Evolutionary conservation across 495 filamentous ascomycete genomes (phyloP), one percentile per base, ranked within the genome.

Genomic region (Penicillium malachiteum): DNA sequence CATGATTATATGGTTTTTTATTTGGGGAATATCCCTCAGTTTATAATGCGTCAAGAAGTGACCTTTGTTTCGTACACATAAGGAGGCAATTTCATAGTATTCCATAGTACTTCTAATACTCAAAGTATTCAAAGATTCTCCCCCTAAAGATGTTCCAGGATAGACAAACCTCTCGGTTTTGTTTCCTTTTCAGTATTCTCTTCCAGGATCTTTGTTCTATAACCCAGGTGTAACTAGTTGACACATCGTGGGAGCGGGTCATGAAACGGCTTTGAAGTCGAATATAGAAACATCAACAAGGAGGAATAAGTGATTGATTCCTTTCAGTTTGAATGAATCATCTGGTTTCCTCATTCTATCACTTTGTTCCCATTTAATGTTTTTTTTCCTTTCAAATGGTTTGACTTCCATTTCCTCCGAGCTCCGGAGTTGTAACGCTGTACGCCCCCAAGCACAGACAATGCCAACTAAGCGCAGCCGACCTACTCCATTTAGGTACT

Each of bases 381-480:
- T 33, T 50, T 39, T 50, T 34, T 13, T 37, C 17, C 18, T 41
- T 14, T 37, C 21, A 26, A 26, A 26, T 26, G 21, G 21, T 42
- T 51, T 31, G 14, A 33, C 13, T 51, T 51, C 21, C 48, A 35
- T 52, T 52, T 35, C 11, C 50, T 44, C 50, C 50, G 50, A 41
- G 30, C 14, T 30, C 46, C 34, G 18, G 48, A 21, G 18, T 18
- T 51, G 39, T 34, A 43, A 44, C 50, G 39, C 39, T 52, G 50
- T 52, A 44, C 50, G 9, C 46, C 46, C 48, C 26, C 35, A 33
- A 2, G n/a, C 47, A 48, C 13, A 13, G 26, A 12, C 30, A 50
- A 38, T 34, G 45, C 31, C 31, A 34, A 49, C 47, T 35, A 49
- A 49, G 47, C 32, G 47, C 32, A 49, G 47, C 47, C 34, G 47